Evolutionary conservation across 257 asterid genomes (phyloP).

Genomic region (Salvia miltiorrhiza): DNA sequence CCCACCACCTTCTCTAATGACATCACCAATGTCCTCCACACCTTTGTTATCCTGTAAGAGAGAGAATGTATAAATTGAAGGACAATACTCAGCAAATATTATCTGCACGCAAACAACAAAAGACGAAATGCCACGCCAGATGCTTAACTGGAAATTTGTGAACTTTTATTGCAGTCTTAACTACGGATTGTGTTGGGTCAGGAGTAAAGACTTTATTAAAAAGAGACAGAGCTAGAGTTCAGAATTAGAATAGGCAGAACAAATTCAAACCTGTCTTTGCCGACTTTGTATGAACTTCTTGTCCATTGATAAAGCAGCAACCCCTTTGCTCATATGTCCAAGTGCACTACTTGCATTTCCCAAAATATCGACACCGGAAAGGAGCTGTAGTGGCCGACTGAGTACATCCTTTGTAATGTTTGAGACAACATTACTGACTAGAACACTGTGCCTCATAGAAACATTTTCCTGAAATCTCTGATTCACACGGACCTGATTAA

Average conservation of each 20-base stretch:
- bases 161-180: neutral
- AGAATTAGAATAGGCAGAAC: slow-evolving; percentile 6
- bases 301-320: slow-evolving; percentile 99
- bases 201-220: neutral
- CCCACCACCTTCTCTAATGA: slow-evolving; percentile 97
- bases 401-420: slow-evolving; percentile 91
- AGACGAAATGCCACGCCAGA: neutral
- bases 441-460: slow-evolving; percentile 79
- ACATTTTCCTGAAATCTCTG: slow-evolving; percentile 85
- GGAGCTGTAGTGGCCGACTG: slow-evolving; percentile 96
- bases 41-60: slow-evolving; percentile 84
- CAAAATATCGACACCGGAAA: slow-evolving; percentile 95
- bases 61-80: neutral
- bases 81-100: slow-evolving; percentile 16
- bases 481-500: slow-evolving; percentile 79
- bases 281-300: slow-evolving; percentile 98
- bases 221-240: neutral
- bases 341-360: slow-evolving; percentile 99
- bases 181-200: neutral
- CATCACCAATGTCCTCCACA: slow-evolving; percentile 96
- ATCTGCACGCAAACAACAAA: neutral
- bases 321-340: slow-evolving; percentile 99
- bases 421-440: slow-evolving; percentile 70
- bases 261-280: slow-evolving; percentile 72
- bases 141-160: neutral